Evolutionary conservation across 805 yeast species (phyloP).

Genomic region (Diddensiella caesifluorescens): DNA sequence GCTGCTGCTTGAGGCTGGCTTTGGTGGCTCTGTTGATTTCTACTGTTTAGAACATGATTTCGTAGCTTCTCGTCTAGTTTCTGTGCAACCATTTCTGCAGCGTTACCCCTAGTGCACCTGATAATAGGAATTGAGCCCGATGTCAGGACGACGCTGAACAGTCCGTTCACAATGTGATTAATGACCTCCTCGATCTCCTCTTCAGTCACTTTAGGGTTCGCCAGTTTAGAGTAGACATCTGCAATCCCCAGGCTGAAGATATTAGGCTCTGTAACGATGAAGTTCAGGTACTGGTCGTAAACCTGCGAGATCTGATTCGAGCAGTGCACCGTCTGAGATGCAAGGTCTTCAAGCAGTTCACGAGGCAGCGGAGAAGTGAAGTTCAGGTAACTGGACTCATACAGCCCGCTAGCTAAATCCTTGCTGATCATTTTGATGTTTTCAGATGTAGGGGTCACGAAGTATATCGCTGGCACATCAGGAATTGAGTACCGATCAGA

Average conservation of each 20-base stretch:
- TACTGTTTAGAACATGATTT: conserved; percentile 73
- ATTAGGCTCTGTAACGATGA: conserved; percentile 88
- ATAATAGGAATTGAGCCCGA: conserved; percentile 80
- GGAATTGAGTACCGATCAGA: conserved; percentile 77
- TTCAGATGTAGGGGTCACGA: conserved; percentile 78
- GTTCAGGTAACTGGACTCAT: conserved; percentile 75
- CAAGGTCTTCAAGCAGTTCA: conserved; percentile 79
- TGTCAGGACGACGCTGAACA: conserved; percentile 75
- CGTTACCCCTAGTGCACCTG: conserved; percentile 86
- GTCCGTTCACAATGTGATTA: conserved; percentile 67
- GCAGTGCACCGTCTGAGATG: conserved; percentile 67
- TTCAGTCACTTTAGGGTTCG: conserved; percentile 68
- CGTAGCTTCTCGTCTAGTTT: conserved; percentile 78
- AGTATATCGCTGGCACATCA: conserved; percentile 92
- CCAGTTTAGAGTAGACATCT: conserved; percentile 60
- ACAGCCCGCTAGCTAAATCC: conserved; percentile 70
- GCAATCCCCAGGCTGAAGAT: conserved; percentile 72
- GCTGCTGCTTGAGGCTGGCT: conserved; percentile 7
- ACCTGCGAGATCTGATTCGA: conserved; percentile 76
- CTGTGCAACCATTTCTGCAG: conserved; percentile 91
- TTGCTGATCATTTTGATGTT: conserved; percentile 64
- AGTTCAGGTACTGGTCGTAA: conserved; percentile 89
- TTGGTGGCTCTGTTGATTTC: conserved; percentile 12
- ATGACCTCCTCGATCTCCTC: conserved; percentile 64
- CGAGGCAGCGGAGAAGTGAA: conserved; percentile 78